Base-by-base conservation (phyloP, 768 basidiomycete genomes). In the Boletus edulis region DNA sequence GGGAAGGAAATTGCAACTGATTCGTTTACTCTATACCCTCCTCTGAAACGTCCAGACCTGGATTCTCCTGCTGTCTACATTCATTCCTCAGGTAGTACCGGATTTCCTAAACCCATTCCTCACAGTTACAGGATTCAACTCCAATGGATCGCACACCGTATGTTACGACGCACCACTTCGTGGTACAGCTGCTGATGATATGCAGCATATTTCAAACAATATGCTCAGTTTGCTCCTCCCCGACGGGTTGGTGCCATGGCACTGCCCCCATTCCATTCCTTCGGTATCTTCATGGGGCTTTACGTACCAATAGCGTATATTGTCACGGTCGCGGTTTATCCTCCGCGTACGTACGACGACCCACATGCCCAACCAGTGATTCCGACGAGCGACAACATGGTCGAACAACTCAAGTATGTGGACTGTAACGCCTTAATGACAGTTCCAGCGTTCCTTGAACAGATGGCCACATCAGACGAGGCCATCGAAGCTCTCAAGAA, bases 81-180 rank as follows among this genome's bases (percentile, higher is more conserved):
- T 46, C 79, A 81, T 54, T 77, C 79, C 0, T 80, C 77, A 4
- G 79, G 79, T 11, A 80, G 79, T 5, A 79, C 78, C 3, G 79
- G 78, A n/a, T 67, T 78, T 35, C 79, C 79, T 1, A 81, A 81
- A 60, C 72, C 78, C 2, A 75, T 81, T 29, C 56, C 69, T 3
- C 68, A 75, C 39, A 74, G 66, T 1, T 66, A 75, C 49, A 65
- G 62, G 24, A 61, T 62, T 10, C 49, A 76, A 24, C 47, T 67
- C 4, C 70, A 78, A 27, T 75, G 75, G 71, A 51, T 69, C 12
- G 42, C 52, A 1, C 66, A 70, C 14, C 62, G 78, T 79, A 60
- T 43, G 75, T 62, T 15, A 10, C 22, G 5, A 22, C 18, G 3
- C 5, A 10, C 8, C 18, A 0, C 20, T 27, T 38, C 22, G 17